Base-by-base conservation (phyloP, 345 rosid genomes). In the Rubroshorea leprosula region DNA sequence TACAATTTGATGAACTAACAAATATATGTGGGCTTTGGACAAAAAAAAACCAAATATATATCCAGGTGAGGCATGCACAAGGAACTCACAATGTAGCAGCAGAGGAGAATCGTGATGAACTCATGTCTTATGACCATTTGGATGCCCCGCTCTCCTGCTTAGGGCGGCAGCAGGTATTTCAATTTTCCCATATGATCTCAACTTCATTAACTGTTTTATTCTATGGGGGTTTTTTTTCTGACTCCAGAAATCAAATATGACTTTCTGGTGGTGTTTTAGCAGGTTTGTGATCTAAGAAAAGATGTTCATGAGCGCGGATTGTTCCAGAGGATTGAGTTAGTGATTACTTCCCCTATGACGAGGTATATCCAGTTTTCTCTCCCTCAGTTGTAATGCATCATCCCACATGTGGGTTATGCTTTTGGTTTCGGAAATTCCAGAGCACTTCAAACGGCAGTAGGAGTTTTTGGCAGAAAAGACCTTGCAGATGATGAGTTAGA, bases 61-160 rank as follows among this genome's bases (percentile, higher is more conserved):
- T 67, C 8, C 66, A 91, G 98, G 90, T 88, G 62, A 78, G 98
- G 62, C 96, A 91, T 68, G 98, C 96, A 7, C 83, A 91, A 66
- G 96, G 98, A 67, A 35, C 79, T 67, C 98, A 87, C 54, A 91
- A 91, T 29, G 88, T 88, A 4, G 95, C 55, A 66, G 87, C 88
- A 55, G 84, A 82, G 11, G 80, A 82, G 69, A 67, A 81, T 25
- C 22, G 52, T 21, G 60, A 50, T 0, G 78, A 76, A 12, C 79
- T 78, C 63, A 49, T 77, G 45, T 88, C 95, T 10, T 78, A 74
- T 15, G 74, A 75, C 8, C 70, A 73, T 26, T 74, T 82, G 56
- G 98, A 91, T 66, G 95, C 95, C 9, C 74, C 74, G 44, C 87
- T 91, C 25, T 83, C 96, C 44, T 78, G 83, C 51, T 82, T 85